Percentiles rank a stretch among this genome's conserved stretches.
These are phyloP conservation scores for Leptosphaerulina australis DNA, from an alignment of 2,329 filamentous ascomycete genomes.

Conservation along the genomic window DNA sequence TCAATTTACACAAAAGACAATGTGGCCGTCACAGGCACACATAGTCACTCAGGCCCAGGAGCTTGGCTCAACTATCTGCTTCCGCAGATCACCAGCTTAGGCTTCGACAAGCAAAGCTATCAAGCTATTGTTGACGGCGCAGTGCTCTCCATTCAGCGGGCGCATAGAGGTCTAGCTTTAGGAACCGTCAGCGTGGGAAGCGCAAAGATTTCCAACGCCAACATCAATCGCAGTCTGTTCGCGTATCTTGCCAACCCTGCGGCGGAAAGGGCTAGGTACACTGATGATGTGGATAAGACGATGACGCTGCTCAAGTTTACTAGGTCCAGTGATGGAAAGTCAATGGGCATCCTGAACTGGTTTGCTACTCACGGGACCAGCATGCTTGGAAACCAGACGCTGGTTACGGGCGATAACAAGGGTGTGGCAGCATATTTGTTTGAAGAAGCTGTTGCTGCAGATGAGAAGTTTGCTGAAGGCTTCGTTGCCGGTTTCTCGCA, in stretches of 20 bases:
- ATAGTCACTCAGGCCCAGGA: conserved; percentile 89
- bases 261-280: conserved; percentile 73
- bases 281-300: conserved; percentile 71
- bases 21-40: conserved; percentile 87
- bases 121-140: conserved; percentile 87
- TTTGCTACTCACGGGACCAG: conserved; percentile 93
- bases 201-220: conserved; percentile 73
- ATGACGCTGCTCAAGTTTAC: conserved; percentile 82
- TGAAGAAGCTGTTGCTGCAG: conserved; percentile 66
- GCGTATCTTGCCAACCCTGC: conserved; percentile 86
- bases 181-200: conserved; percentile 74
- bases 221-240: conserved; percentile 87
- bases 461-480: conserved; percentile 59
- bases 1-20: conserved; percentile 78
- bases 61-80: conserved; percentile 95
- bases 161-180: conserved; percentile 73
- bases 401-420: conserved; percentile 95
- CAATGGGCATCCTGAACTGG: conserved; percentile 84
- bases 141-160: conserved; percentile 78
- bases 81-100: conserved; percentile 85
- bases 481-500: conserved; percentile 95
- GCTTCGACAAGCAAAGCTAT: conserved; percentile 87
- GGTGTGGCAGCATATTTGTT: conserved; percentile 87
- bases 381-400: conserved; percentile 87
- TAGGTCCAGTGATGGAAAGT: conserved; percentile 74